Conservation (phyloP, 176 grass and related monocot genomes). For the Pontederia paniculata region DNA sequence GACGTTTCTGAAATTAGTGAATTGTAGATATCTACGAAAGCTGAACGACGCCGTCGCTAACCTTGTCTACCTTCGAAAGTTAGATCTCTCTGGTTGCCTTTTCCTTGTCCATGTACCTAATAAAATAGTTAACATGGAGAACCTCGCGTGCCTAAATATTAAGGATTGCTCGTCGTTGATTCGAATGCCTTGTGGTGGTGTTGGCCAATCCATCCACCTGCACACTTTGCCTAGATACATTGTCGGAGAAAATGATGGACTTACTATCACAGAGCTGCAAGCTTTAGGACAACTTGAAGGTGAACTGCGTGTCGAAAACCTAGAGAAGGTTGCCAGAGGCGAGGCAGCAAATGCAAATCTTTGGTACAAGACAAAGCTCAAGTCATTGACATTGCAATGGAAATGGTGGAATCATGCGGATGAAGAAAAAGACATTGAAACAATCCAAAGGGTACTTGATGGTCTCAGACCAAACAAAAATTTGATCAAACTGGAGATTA, state of each 20-base stretch:
- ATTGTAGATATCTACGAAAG: too few relatives aligned
- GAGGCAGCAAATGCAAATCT: slow-evolving; percentile 23
- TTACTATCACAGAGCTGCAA: slow-evolving; percentile 31
- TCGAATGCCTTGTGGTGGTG: slow-evolving; percentile 28
- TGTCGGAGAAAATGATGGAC: slow-evolving; percentile 15
- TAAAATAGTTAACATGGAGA: too few relatives aligned
- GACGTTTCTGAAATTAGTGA: too few relatives aligned
- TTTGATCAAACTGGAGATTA: too few relatives aligned
- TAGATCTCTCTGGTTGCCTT: too few relatives aligned
- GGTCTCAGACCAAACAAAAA: slow-evolving; percentile 30
- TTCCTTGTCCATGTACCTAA: too few relatives aligned
- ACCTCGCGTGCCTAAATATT: slow-evolving; percentile 34
- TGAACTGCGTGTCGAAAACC: slow-evolving; percentile 27
- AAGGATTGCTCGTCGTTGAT: slow-evolving; percentile 23
- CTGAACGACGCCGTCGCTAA: too few relatives aligned
- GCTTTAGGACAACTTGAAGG: slow-evolving; percentile 27
- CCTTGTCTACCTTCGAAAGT: too few relatives aligned
- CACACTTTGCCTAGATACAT: slow-evolving; percentile 40
- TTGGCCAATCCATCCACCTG: slow-evolving; percentile 34
- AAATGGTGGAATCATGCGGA: too few relatives aligned
- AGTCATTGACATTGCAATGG: too few relatives aligned
- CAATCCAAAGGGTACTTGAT: slow-evolving; percentile 30
- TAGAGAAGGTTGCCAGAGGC: slow-evolving; percentile 14
- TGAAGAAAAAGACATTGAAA: background rate
- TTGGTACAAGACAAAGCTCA: slow-evolving; percentile 38